These are phyloP conservation scores for Oxytropis ochrocephala DNA, from an alignment of 306 rosid species.

Conservation along the genomic window DNA sequence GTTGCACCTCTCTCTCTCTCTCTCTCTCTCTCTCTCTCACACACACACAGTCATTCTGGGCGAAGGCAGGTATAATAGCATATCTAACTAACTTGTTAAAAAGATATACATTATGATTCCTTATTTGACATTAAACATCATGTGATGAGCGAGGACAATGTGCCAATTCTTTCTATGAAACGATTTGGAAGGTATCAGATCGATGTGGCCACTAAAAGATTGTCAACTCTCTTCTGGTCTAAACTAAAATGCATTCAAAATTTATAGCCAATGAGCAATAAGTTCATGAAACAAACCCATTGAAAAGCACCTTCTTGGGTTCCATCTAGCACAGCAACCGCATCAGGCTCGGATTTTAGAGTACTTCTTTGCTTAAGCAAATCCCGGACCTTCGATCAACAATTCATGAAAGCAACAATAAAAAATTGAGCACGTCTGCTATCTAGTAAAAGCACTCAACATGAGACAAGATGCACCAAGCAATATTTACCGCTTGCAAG, in stretches of 20 bases:
- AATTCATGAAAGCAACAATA: not conserved
- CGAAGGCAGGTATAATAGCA: not conserved
- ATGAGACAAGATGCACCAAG: not conserved
- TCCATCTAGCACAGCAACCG: constrained; percentile 81
- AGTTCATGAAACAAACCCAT: constrained; percentile 56
- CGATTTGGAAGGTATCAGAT: not conserved
- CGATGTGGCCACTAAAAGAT: not conserved
- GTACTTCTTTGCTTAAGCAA: constrained; percentile 55
- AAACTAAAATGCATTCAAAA: constrained; percentile 10
- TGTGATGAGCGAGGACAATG: not conserved
- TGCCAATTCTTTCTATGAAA: not conserved
- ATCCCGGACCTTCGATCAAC: constrained; percentile 58
- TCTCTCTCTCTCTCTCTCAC: too few species aligned
- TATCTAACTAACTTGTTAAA: not conserved
- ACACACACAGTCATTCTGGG: not conserved
- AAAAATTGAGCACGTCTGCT: not conserved
- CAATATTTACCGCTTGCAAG: constrained; percentile 62
- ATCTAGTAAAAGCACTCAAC: not conserved
- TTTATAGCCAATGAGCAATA: not conserved
- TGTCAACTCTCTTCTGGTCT: not conserved
- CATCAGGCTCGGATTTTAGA: constrained; percentile 40
- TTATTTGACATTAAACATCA: not conserved
- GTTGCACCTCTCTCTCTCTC: too few species aligned
- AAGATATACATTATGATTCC: not conserved
- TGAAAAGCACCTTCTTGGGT: constrained; percentile 87